phyloP scores from a whole-genome alignment of 2,329 filamentous ascomycete species.

The Neofusicoccum parvum region DNA sequence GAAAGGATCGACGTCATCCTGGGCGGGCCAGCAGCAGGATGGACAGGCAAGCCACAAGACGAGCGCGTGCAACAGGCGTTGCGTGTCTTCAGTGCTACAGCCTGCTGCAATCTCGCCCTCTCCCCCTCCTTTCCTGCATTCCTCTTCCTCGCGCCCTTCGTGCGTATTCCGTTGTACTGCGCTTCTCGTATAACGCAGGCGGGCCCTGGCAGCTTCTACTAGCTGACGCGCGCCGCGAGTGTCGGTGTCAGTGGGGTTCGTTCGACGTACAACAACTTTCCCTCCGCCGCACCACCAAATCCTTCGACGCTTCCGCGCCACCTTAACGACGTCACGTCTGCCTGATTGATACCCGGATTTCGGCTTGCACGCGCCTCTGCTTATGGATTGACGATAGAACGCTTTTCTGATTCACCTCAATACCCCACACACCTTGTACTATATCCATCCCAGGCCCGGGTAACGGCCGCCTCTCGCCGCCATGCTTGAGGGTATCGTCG shows the following conservation, averaged over 20 bases:
- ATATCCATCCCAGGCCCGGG: conserved; percentile 63
- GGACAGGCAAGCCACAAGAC: conserved; percentile 11
- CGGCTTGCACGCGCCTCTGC: background rate
- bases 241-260: conserved; percentile 15
- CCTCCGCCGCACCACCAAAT: conserved; percentile 13
- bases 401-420: conserved; percentile 5
- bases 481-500: conserved; percentile 97
- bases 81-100: conserved; percentile 5
- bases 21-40: background rate
- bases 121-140: background rate
- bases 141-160: background rate
- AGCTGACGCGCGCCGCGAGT: conserved; percentile 10
- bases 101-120: background rate
- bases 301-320: conserved; percentile 14
- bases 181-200: background rate
- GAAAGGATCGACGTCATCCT: conserved; percentile 16
- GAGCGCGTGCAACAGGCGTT: conserved; percentile 10
- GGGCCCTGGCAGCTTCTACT: background rate
- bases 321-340: conserved; percentile 21
- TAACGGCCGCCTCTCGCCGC: conserved; percentile 64
- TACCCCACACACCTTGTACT: background rate
- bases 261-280: conserved; percentile 6
- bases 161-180: background rate
- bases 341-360: conserved; percentile 19
- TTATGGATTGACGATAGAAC: conserved; percentile 20